phyloP scores from a whole-genome alignment of 495 filamentous ascomycete species.

The Bathelium albidoporum region DNA sequence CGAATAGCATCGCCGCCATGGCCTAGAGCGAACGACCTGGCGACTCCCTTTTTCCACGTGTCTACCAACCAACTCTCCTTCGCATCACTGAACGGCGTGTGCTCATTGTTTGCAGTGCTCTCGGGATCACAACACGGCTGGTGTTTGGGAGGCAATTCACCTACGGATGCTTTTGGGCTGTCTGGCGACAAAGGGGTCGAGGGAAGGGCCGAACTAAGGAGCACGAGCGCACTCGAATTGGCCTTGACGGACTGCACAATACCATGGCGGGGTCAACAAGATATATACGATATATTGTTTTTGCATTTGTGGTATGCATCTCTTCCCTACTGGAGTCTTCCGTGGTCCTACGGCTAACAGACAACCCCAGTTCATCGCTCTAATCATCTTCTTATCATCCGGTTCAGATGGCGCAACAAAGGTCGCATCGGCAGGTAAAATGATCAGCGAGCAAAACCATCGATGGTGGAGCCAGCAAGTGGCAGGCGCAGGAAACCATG shows the following conservation, averaged over 20 bases:
- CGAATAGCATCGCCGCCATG: not conserved
- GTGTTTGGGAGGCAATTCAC: no score
- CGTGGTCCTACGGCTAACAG: conserved; percentile 1
- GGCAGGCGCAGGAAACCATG: not conserved
- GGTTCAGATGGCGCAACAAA: conserved; percentile 7
- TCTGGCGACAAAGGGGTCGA: conserved; percentile 4
- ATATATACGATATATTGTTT: conserved; percentile 71
- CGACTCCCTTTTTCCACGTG: not conserved
- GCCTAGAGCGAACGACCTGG: no score
- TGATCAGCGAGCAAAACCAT: conserved; percentile 3
- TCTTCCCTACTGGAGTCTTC: not conserved
- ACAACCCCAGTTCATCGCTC: conserved; percentile 64
- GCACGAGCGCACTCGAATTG: not conserved
- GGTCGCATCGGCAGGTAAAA: conserved; percentile 14
- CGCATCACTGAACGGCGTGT: no score
- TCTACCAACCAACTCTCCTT: not conserved
- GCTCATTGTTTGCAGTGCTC: no score
- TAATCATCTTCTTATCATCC: conserved; percentile 68
- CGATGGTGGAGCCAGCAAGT: conserved; percentile 3
- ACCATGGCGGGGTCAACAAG: conserved; percentile 30
- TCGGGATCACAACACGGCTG: no score
- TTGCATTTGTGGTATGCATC: conserved; percentile 69
- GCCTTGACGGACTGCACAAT: not conserved
- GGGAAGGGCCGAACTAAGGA: not conserved
- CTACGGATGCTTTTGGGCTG: no score